Base-by-base conservation (phyloP, 2,329 filamentous ascomycete genomes). In the Arachnomyces sp. region DNA sequence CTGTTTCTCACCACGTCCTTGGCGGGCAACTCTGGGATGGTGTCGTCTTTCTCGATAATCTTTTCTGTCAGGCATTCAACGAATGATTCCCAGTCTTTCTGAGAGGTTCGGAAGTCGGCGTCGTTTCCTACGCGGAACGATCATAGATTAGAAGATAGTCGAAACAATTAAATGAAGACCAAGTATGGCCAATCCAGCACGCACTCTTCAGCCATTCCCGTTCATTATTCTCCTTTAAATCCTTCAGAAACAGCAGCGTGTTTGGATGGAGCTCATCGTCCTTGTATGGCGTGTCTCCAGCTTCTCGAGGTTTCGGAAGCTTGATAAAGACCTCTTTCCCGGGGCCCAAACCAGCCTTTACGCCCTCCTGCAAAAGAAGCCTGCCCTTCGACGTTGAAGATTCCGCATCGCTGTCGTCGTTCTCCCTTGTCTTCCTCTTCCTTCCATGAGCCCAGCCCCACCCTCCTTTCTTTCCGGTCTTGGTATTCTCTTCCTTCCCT, bases 61-160 rank as follows among this genome's bases (percentile, higher is more conserved):
- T 78, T 81, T 44, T 81, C 71, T 1, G 82, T 84, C 30, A 92
- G 68, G 7, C 70, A 70, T 49, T 84, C 81, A 28, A 92, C 76
- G 54, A 89, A 94, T 2, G 77, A 76, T 35, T 85, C 77, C 73
- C 85, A 94, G 58, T 94, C 87, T 43, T 82, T 81, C 43, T 88
- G 74, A 1, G 87, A 77, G 40, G 79, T 73, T 43, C 88, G 76
- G 58, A 84, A 94, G 52, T 93, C 84, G 33, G 73, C 72, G 59
- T 94, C 86, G 58, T 92, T 77, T 53, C 79, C 86, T 92, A 46
- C 8, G 38, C 7, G 33, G 25, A 7, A 34, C 32, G 8, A 5
- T 31, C 11, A 12, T 35, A 15, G 11, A 31, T 12, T 29, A 34
- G 17, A 33, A 17, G 28, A 7, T 30, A 16, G 33, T 44, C 20